phyloP scores from a whole-genome alignment of 257 asterid species.

The Capsicum rhomboideum region DNA sequence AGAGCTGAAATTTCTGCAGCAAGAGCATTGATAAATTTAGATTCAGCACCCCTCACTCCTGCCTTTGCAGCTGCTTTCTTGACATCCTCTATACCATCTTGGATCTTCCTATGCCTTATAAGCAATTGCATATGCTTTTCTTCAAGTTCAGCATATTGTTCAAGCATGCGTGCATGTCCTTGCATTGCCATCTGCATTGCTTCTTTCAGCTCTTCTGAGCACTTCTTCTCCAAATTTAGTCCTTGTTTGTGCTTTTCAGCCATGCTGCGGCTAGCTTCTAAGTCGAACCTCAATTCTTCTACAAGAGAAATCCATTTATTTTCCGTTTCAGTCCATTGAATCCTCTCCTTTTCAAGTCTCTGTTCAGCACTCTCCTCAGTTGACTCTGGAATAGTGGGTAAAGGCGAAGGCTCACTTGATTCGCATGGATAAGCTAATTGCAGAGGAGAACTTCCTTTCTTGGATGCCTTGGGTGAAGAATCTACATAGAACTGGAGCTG shows the following conservation, averaged over 20 bases:
- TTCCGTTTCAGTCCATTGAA: constrained; percentile 82
- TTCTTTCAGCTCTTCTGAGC: constrained; percentile 91
- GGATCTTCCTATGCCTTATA: constrained; percentile 64
- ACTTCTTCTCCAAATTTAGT: constrained; percentile 66
- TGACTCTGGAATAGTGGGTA: constrained; percentile 35
- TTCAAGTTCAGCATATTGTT: constrained; percentile 93
- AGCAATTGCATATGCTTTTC: constrained; percentile 90
- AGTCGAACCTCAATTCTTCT: constrained; percentile 68
- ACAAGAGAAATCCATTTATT: constrained; percentile 84
- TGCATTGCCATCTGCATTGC: constrained; percentile 99
- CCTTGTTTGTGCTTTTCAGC: constrained; percentile 70
- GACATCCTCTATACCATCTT: constrained; percentile 83
- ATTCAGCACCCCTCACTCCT: constrained; percentile 89
- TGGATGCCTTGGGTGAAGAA: constrained; percentile 47
- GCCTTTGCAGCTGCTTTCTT: constrained; percentile 95
- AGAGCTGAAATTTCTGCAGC: constrained; percentile 82
- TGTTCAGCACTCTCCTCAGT: constrained; percentile 47
- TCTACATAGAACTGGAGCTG: constrained; percentile 75
- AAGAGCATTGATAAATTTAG: constrained; percentile 81
- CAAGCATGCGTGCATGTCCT: constrained; percentile 99
- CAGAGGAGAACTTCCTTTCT: constrained; percentile 47
- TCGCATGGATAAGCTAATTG: constrained; percentile 60
- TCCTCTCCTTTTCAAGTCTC: constrained; percentile 63
- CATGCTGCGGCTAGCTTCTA: constrained; percentile 45
- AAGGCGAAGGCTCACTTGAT: constrained; percentile 38